Conservation (phyloP, 2,329 filamentous ascomycete species). For the Trichoderma atroviride region DNA sequence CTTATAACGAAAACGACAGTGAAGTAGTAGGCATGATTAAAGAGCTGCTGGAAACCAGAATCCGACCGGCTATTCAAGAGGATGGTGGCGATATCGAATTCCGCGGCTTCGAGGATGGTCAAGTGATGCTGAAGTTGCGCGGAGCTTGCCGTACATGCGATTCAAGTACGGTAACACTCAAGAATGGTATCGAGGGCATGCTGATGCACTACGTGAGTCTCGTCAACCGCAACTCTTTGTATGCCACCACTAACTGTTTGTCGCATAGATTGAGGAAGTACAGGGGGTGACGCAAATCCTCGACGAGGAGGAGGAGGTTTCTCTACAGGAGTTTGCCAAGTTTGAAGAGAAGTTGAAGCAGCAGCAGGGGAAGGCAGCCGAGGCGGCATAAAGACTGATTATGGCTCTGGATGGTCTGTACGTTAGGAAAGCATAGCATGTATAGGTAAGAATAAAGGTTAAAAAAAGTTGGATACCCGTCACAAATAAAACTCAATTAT, state of each 20-base stretch:
- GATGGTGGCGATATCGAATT: constrained; percentile 98
- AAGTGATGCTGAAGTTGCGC: constrained; percentile 82
- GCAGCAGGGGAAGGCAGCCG: constrained; percentile 31
- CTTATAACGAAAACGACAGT: constrained; percentile 86
- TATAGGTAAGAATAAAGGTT: neutral
- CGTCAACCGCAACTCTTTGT: neutral
- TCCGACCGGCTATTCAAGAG: constrained; percentile 93
- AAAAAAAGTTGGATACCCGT: constrained; percentile 16
- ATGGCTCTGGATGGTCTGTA: constrained; percentile 10
- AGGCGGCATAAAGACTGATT: neutral
- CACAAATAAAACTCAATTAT: neutral
- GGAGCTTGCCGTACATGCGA: constrained; percentile 96
- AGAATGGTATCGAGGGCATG: constrained; percentile 99
- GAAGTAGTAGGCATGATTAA: constrained; percentile 99
- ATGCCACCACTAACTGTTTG: neutral
- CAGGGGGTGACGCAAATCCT: constrained; percentile 88
- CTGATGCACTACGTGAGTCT: constrained; percentile 86
- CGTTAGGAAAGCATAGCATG: constrained; percentile 5
- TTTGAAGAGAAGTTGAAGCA: constrained; percentile 81
- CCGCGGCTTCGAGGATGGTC: constrained; percentile 79
- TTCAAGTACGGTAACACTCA: constrained; percentile 92
- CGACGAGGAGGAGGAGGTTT: constrained; percentile 88
- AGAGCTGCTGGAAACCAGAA: constrained; percentile 91
- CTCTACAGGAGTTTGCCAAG: constrained; percentile 84
- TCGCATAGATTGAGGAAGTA: constrained; percentile 85